Base-by-base conservation (phyloP, 768 basidiomycete genomes). In the Chiua virens region DNA sequence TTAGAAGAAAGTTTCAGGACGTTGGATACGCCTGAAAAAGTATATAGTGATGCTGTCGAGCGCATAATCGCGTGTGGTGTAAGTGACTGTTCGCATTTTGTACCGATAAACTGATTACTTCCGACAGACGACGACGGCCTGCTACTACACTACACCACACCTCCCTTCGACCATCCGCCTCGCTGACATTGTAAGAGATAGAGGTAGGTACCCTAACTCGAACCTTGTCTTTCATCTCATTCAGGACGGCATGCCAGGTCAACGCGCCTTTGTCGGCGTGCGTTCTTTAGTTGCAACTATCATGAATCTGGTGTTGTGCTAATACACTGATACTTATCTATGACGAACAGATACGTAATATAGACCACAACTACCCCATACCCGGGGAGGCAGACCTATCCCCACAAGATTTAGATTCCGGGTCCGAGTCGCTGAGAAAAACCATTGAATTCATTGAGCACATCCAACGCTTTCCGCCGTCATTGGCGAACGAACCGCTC, bases 231-330 rank as follows among this genome's bases (percentile, higher is more conserved):
- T 23, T 36, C 8, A 45, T 38, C 48, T 21, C 51, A 11, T 49
- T 64, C 35, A 58, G 8, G 25, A 3, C 10, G 4, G 21, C 28
- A 34, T 25, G 2, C 18, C 17, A 80, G 89, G 90, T 17, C 90
- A 92, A 66, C 79, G 90, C 25, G 90, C 87, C 0, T 89, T 92
- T 57, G 79, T 93, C 32, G 91, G 90, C 50, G 90, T 92, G 85
- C 13, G 6, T 34, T 30, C 15, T 18, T 34, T 15, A 6, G 14
- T 34, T 34, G 32, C n/a, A n/a, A n/a, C n/a, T n/a, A n/a, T 7
- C 2, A 34, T 14, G 3, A 15, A 2, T 14, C 15, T 34, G 14
- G 14, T 34, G 32, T 34, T 14, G 32, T 34, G 14, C 75, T 47
- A 56, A 53, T 30, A 36, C 36, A 15, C 32, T 17, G 4, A 14